Conservation (phyloP, 1,284 basidiomycete genomes). For the Naganishia liquefaciens region DNA sequence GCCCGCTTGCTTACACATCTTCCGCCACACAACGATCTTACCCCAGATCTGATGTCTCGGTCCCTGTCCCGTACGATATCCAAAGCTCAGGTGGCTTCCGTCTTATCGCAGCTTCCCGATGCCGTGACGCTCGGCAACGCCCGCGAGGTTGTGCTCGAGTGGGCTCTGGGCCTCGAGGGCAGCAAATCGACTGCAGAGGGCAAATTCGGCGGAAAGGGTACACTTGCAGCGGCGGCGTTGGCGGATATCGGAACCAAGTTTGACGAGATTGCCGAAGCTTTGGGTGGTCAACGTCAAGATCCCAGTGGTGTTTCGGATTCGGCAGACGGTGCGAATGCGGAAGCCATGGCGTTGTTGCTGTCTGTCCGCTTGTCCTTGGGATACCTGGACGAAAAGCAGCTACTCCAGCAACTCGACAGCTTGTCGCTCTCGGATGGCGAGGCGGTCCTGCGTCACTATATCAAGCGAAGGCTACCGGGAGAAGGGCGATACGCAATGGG, state of each 20-base stretch:
- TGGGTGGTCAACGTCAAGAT: conserved; percentile 8
- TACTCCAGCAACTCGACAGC: conserved; percentile 45
- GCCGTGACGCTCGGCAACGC: conserved; percentile 43
- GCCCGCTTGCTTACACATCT: conserved; percentile 50
- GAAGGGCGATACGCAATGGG: conserved; percentile 50
- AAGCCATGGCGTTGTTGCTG: conserved; percentile 45
- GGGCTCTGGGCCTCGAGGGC: conserved; percentile 44
- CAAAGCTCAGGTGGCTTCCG: conserved; percentile 33
- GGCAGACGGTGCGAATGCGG: conserved; percentile 2
- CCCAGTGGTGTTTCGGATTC: neutral
- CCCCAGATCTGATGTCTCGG: conserved; percentile 44
- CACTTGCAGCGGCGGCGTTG: conserved; percentile 46
- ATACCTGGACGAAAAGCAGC: conserved; percentile 49
- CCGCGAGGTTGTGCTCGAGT: conserved; percentile 52
- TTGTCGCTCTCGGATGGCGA: conserved; percentile 47
- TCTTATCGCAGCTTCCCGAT: conserved; percentile 27
- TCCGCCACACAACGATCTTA: conserved; percentile 48
- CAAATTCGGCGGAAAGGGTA: conserved; percentile 48
- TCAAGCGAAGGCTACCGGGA: conserved; percentile 45
- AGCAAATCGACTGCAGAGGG: conserved; percentile 36
- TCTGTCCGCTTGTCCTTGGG: conserved; percentile 51
- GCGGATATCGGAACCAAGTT: conserved; percentile 44
- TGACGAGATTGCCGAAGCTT: conserved; percentile 24
- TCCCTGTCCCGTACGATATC: conserved; percentile 44
- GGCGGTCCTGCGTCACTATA: conserved; percentile 49